A percentile compares a stretch with the other conserved stretches of the same genome.
Conservation (phyloP, 31 red algal genomes). For the Asparagopsis taxiformis region DNA sequence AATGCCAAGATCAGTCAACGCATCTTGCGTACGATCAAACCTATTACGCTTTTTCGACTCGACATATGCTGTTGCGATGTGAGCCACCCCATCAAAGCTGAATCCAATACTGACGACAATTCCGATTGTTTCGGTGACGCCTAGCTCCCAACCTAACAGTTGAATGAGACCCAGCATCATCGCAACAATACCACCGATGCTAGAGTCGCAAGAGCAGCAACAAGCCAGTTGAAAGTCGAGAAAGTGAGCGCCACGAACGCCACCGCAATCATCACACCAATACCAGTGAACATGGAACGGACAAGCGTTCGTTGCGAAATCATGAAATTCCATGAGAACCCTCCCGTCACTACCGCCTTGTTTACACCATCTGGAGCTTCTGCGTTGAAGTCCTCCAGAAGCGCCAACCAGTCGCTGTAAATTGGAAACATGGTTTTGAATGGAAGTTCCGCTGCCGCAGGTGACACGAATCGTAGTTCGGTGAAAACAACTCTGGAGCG, state of each 20-base stretch:
- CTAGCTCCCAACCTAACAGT: constrained; percentile 58
- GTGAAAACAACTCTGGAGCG: constrained; percentile 27
- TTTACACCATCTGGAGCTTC: neutral
- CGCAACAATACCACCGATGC: constrained; percentile 58
- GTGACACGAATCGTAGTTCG: constrained; percentile 40
- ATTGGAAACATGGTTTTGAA: constrained; percentile 45
- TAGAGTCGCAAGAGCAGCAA: constrained; percentile 36
- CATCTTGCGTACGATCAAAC: constrained; percentile 32
- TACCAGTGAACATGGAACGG: constrained; percentile 27
- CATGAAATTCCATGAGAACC: constrained; percentile 40
- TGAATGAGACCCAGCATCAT: constrained; percentile 34
- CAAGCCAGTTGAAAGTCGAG: constrained; percentile 42
- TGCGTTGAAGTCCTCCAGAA: constrained; percentile 1
- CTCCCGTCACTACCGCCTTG: constrained; percentile 1
- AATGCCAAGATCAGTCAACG: constrained; percentile 63
- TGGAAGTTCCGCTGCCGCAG: constrained; percentile 2
- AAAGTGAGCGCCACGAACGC: constrained; percentile 28
- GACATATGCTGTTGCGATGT: constrained; percentile 65
- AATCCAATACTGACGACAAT: constrained; percentile 65
- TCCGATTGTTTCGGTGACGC: constrained; percentile 56
- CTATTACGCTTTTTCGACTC: constrained; percentile 17
- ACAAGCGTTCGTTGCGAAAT: constrained; percentile 49
- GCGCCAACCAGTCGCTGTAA: constrained; percentile 38
- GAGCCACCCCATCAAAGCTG: constrained; percentile 62
- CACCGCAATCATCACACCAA: constrained; percentile 64